Conservation (phyloP, 2,329 filamentous ascomycete species). For the Leptographium wingfieldii region DNA sequence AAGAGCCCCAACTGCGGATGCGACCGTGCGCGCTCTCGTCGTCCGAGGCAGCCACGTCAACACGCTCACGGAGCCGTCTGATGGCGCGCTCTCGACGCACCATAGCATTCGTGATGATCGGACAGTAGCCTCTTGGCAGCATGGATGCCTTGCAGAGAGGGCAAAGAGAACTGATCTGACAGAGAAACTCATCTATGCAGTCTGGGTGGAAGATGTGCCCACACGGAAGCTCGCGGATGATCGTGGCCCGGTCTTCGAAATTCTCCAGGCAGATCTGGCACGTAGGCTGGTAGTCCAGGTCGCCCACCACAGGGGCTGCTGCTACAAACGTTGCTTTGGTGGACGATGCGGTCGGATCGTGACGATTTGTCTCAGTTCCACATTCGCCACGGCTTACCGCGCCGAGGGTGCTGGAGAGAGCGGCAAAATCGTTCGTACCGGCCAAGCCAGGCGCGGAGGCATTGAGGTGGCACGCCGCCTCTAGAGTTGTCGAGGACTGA, state of each 20-base stretch:
- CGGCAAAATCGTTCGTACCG: background rate
- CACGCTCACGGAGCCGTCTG: constrained; percentile 43
- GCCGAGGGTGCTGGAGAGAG: background rate
- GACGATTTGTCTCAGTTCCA: background rate
- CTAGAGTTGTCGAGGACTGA: background rate
- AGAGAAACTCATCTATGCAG: constrained; percentile 79
- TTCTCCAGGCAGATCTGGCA: constrained; percentile 87
- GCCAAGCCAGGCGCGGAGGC: too few relatives aligned
- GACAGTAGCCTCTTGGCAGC: constrained; percentile 54
- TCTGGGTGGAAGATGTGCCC: constrained; percentile 87
- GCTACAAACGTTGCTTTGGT: background rate
- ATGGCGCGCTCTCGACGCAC: constrained; percentile 67
- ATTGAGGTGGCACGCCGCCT: background rate
- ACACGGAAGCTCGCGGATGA: constrained; percentile 77
- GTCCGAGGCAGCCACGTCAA: constrained; percentile 28
- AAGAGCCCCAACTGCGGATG: constrained; percentile 12
- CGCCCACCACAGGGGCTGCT: constrained; percentile 7
- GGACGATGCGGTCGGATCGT: background rate
- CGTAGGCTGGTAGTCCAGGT: constrained; percentile 54
- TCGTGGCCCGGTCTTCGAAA: constrained; percentile 55
- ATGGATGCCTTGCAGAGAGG: constrained; percentile 82
- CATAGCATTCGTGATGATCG: constrained; percentile 71
- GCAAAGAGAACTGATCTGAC: constrained; percentile 70
- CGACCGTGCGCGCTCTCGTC: constrained; percentile 11
- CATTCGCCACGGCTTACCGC: background rate